Evolutionary conservation across 345 rosid genomes (phyloP), one percentile per base, ranked within the genome.

Genomic region (Boechera stricta): DNA sequence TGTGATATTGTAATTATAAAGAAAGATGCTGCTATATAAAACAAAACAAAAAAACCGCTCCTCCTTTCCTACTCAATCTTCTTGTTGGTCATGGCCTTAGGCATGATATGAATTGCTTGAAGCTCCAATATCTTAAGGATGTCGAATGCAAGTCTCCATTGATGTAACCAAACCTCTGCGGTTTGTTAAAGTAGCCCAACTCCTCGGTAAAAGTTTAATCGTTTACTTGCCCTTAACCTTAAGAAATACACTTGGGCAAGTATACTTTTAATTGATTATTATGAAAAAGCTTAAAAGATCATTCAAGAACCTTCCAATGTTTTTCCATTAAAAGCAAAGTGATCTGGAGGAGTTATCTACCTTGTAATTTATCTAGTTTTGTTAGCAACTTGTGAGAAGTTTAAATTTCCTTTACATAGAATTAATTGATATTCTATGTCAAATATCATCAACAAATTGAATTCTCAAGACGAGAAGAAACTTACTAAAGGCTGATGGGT

Each of bases 301-400:
- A 16, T 32, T 66, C 16, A 48, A 45, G 13, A 64, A 9, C 5
- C 67, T 39, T 62, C 3, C 10, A 12, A 12, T 7, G 33, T 26
- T 12, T 63, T 42, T 12, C 36, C 51, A 41, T 6, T 0, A 28
- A 10, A 64, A 45, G 41, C 42, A 47, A 47, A 66, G 57, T 49
- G 11, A 49, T 51, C 18, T 33, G 47, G 71, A 51, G 47, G 71
- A 51, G 33, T 67, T 45, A 51, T 44, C 39, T n/a, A 28, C 47
- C 71, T 35, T 48, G 42, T 18, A 36, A 51, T 1, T 11, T 66
- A 5, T 26, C 35, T 42, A 12, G 3, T 42, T 41, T 28, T 44
- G 53, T 26, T 26, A 4, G 24, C 11, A 63, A 28, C 18, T 41
- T 10, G 5, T 10, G 24, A 61, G 10, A 18, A 2, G 5, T 11